Base-by-base conservation (phyloP, 345 rosid genomes). In the Brassica rapa region DNA sequence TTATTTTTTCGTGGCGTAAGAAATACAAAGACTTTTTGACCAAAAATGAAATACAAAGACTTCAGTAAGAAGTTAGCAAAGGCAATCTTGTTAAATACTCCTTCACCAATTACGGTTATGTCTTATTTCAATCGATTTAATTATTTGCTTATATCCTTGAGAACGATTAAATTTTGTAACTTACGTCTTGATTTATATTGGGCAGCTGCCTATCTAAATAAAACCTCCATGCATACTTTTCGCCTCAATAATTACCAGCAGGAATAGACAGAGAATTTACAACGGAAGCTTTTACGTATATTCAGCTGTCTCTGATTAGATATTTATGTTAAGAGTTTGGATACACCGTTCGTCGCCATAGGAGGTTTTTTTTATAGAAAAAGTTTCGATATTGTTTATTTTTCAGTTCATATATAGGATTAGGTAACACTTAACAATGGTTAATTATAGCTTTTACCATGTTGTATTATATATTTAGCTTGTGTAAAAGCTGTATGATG, bases 371-470 rank as follows among this genome's bases (percentile, higher is more conserved):
- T 6, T n/a, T 39, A 8, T 6, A 14, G 16, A 49, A 49, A 49
- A 21, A 55, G 23, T 19, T 53, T 16, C 8, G 3, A 15, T 55
- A 55, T 12, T 46, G 25, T 19, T 55, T 55, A 16, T 6, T 15
- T 16, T 23, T 24, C 16, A 53, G 55, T 8, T 73, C 39, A 16
- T 67, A 23, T 39, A 30, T 68, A 69, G 80, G 35, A 68, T 51
- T 49, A 33, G 74, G 56, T 14, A 46, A 46, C 16, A 46, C 55
- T 15, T 70, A 51, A 33, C 70, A 69, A 23, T 69, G 51, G 67
- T 29, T 67, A 72, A 30, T 25, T 61, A 4, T 61, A 29, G 67
- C 46, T 24, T 41, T 76, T 15, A 15, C 55, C 33, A 59, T 61
- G 62, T 4, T 60, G 27, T 68, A 43, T 46, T 29, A 29, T 46